These are phyloP conservation scores for Cladosporium sp. DNA, from an alignment of 2,329 filamentous ascomycete species.

Conservation along the genomic window DNA sequence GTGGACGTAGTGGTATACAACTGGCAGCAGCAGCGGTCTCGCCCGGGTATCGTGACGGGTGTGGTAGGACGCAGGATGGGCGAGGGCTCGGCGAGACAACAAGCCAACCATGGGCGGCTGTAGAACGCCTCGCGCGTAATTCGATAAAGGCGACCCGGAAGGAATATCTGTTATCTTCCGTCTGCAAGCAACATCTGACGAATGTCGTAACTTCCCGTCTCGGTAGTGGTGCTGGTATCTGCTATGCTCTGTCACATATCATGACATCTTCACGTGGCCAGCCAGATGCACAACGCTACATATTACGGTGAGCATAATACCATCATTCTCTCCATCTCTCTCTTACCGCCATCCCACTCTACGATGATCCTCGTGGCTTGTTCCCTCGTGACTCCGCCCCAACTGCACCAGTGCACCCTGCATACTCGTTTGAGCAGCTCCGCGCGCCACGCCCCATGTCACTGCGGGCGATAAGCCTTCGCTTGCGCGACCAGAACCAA, in stretches of 20 bases:
- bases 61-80: neutral
- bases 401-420: neutral
- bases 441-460: slow-evolving; percentile 15
- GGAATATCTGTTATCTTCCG: neutral
- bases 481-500: slow-evolving; percentile 13
- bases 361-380: neutral
- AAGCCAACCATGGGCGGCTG: neutral
- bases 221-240: neutral
- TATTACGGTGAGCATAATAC: neutral
- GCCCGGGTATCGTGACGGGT: neutral
- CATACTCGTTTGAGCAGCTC: slow-evolving; percentile 12
- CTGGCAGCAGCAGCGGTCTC: neutral
- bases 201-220: neutral
- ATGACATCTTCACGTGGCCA: neutral
- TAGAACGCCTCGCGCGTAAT: neutral
- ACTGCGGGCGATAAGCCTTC: slow-evolving; percentile 8
- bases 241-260: neutral
- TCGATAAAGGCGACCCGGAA: neutral
- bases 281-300: neutral
- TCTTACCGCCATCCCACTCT: slow-evolving; percentile 6
- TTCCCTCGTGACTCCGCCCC: neutral
- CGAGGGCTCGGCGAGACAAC: neutral
- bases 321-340: neutral
- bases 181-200: neutral
- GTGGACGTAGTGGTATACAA: neutral